phyloP scores from a whole-genome alignment of 2,329 filamentous ascomycete genomes.

The Fusarium sp. region DNA sequence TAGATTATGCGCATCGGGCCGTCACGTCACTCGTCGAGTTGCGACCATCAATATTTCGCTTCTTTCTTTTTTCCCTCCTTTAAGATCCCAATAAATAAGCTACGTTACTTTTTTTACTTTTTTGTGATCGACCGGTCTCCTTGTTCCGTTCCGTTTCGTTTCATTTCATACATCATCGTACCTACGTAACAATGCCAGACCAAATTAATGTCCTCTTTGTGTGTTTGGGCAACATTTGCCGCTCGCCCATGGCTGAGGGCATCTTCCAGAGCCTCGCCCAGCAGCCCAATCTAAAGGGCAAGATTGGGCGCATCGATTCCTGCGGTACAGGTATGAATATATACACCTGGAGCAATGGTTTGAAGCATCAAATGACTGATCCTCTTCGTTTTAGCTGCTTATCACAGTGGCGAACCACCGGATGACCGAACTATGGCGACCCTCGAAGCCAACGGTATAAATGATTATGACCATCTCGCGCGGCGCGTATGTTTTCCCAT shows the following conservation, averaged over 20 bases:
- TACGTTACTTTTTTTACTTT: not conserved
- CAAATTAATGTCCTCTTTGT: slow-evolving; percentile 87
- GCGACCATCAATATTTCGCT: slow-evolving; percentile 43
- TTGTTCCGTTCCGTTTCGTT: not conserved
- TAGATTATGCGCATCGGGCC: slow-evolving; percentile 44
- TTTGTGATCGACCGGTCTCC: slow-evolving; percentile 11
- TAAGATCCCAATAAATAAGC: slow-evolving; percentile 1
- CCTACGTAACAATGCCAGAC: slow-evolving; percentile 53
- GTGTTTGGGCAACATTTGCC: slow-evolving; percentile 96
- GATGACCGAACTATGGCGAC: slow-evolving; percentile 88
- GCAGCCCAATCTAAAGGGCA: slow-evolving; percentile 69
- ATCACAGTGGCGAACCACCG: slow-evolving; percentile 82
- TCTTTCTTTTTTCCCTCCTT: slow-evolving; percentile 26
- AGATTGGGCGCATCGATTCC: slow-evolving; percentile 81
- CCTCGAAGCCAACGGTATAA: slow-evolving; percentile 79
- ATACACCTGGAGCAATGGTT: not conserved
- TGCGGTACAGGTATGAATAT: slow-evolving; percentile 77
- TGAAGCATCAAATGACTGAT: slow-evolving; percentile 15
- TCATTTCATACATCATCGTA: slow-evolving; percentile 11
- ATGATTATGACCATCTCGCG: slow-evolving; percentile 80
- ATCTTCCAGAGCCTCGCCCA: slow-evolving; percentile 82
- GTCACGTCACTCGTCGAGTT: slow-evolving; percentile 43
- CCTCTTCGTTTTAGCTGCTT: slow-evolving; percentile 69
- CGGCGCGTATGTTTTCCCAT: slow-evolving; percentile 75
- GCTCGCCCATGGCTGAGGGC: slow-evolving; percentile 95